Evolutionary conservation across 106 monocot genomes (phyloP), one percentile per base, ranked within the genome.

Genomic region (Acanthochlamys bracteata): DNA sequence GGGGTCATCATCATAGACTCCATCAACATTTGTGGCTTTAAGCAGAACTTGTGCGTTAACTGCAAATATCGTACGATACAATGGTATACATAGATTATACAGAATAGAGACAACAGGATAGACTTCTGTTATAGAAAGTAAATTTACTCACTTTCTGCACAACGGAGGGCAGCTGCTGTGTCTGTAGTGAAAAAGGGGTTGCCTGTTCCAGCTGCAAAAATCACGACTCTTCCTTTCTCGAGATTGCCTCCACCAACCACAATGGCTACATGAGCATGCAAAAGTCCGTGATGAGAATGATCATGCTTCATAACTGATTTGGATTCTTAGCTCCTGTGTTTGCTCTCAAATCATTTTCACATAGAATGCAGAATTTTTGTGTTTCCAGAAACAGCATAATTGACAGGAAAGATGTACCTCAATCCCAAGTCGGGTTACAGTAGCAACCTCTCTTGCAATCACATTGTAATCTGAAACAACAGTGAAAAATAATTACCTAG

Each of bases 121-220:
- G 9, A 49, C 12, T 49, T 14, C 49, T 49, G 10, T 3, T 10
- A 49, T 14, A 49, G 17, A 49, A 49, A 4, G 17, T 14, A 4
- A 49, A 49, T 49, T 42, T 1, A 85, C 91, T 85, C 61, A 98
- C 96, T 91, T 73, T 98, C 96, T 22, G 96, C 96, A 71, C 91
- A 91, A 47, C 96, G 90, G 20, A 98, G 84, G 61, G 91, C 96
- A 69, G 96, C 96, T 54, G 96, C 91, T 46, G 96, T 91, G 68
- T 98, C 96, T 39, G 96, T 98, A 20, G 91, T 91, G 72, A 98
- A 98, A 80, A 98, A 98, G 15, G 96, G 96, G 59, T 98, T 98
- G 60, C 96, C 91, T 14, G 91, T 98, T 55, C 96, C 96, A 66
- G 96, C 96, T 60, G 91, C 96, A 85, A 98, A 98, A 45, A 98